Evolutionary conservation across 2,329 filamentous ascomycete species (phyloP), one percentile per base, ranked within the genome.

Genomic region (Penicillium sp.): DNA sequence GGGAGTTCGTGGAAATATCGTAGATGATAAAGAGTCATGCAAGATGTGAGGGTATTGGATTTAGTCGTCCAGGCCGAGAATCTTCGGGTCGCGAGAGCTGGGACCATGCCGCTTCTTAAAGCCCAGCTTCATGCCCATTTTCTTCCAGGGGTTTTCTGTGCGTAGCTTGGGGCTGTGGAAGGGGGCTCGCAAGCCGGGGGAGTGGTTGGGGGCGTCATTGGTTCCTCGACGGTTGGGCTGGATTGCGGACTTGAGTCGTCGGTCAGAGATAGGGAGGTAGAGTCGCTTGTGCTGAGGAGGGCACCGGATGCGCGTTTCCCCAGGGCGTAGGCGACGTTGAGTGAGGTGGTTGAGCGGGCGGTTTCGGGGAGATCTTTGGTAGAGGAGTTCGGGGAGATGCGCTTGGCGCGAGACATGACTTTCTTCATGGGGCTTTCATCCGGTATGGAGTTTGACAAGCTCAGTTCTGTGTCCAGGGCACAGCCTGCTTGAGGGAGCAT

Each of bases 171-270:
- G 68, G 48, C 68, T 73, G 36, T 64, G 56, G 34, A 62, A 49
- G 36, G 60, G 47, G 63, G 54, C 40, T 76, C 74, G 27, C 69
- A 73, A 14, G 69, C 71, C 1, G 74, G 74, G 9, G 74, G 74
- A 4, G 74, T 77, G 16, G 72, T 75, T 1, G 74, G 74, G 11
- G 74, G 74, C 8, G 74, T 77, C 70, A 77, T 75, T 6, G 70
- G 72, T 35, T 73, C 71, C 22, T 69, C 68, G 6, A 61, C 59
- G 5, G 67, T 66, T 13, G 67, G 63, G 42, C 65, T 73, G 4
- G 72, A 71, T 27, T 69, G 65, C 18, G 66, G 49, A 20, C 63
- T 65, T 37, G 73, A 74, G 53, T 76, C 74, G 51, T 77, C 74
- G 6, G 72, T 71, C 47, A 75, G 52, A 24, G 64, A 59, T 47